Percentiles rank a stretch among this genome's conserved stretches.
Evolutionary conservation across 116 monocot genomes (phyloP).

Genomic region (Dioscorea cayenensis): DNA sequence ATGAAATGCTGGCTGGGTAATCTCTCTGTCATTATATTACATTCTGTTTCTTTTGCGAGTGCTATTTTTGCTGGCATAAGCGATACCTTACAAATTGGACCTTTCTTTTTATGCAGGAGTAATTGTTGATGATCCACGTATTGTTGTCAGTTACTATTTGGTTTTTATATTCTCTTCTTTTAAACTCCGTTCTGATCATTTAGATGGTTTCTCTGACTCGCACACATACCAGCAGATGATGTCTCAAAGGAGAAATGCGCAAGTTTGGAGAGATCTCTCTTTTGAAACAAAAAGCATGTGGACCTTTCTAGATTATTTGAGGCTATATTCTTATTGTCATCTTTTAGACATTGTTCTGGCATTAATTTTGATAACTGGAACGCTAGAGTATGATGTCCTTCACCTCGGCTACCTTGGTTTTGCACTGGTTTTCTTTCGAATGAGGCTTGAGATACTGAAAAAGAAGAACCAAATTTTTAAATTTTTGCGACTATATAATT

Average conservation of each 20-base stretch:
- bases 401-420: constrained; percentile 97
- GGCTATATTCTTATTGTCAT: constrained; percentile 87
- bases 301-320: constrained; percentile 88
- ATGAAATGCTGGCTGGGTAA: constrained; percentile 96
- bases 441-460: constrained; percentile 90
- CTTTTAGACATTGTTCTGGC: constrained; percentile 89
- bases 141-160: constrained; percentile 82
- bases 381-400: constrained; percentile 91
- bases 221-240: constrained; percentile 64
- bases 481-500: constrained; percentile 89
- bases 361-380: constrained; percentile 86
- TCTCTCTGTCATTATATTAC: not conserved
- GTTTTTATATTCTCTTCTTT: constrained; percentile 87
- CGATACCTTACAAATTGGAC: not conserved
- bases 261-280: constrained; percentile 90
- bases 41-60: not conserved
- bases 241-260: constrained; percentile 67
- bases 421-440: constrained; percentile 92
- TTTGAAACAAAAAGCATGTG: constrained; percentile 97
- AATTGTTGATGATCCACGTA: constrained; percentile 85
- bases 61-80: not conserved
- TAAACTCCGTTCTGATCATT: constrained; percentile 84
- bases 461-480: constrained; percentile 90
- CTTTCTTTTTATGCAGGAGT: constrained; percentile 41
- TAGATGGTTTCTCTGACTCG: constrained; percentile 57